phyloP scores from a whole-genome alignment of 2,329 filamentous ascomycete species.

The Trichoderma breve region DNA sequence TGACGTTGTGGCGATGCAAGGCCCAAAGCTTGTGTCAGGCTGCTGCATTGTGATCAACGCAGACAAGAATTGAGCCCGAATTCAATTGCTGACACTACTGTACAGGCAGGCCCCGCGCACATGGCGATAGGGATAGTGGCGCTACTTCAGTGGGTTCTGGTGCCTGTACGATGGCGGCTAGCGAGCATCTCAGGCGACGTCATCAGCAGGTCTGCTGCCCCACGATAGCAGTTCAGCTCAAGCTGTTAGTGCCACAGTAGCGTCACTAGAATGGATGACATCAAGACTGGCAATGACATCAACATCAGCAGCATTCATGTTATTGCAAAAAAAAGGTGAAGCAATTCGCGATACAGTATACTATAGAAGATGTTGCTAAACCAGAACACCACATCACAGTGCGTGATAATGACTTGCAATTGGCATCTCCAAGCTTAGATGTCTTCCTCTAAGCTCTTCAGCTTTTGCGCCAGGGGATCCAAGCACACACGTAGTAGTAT shows the following conservation, averaged over 20 bases:
- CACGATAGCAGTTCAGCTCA: background rate
- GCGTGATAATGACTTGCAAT: background rate
- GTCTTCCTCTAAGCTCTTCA: background rate
- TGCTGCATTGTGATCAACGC: background rate
- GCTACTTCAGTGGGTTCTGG: background rate
- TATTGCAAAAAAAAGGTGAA: background rate
- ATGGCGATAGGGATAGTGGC: background rate
- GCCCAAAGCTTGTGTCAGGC: background rate
- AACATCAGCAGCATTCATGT: background rate
- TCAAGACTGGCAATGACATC: background rate
- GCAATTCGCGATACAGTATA: background rate
- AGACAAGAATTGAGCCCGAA: background rate
- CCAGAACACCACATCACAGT: background rate
- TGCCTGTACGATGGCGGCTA: background rate
- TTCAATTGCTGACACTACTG: background rate
- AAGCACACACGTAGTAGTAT: background rate
- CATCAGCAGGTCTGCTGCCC: constrained; percentile 7
- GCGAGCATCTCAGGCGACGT: constrained; percentile 6
- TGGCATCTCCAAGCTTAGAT: background rate
- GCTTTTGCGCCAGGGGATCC: background rate
- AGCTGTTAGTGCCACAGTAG: constrained; percentile 9
- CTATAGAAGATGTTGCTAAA: background rate
- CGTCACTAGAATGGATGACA: constrained; percentile 5
- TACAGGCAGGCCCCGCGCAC: background rate
- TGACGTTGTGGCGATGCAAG: background rate